Evolutionary conservation across 2,329 filamentous ascomycete species (phyloP).

Genomic region (Westerdykella aurantiaca): DNA sequence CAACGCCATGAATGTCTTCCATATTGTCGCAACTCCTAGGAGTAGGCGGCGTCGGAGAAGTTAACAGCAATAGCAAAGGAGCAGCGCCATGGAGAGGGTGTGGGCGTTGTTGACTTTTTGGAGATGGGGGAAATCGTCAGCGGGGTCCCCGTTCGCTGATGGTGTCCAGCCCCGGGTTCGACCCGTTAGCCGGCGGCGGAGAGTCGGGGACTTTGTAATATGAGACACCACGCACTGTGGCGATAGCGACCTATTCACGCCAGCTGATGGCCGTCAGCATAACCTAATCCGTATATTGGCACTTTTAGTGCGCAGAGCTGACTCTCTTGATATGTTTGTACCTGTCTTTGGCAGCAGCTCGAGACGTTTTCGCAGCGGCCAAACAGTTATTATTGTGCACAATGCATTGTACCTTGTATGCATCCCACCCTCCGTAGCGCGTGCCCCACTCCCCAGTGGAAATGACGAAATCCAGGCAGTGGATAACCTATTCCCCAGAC

Average conservation of each 20-base stretch:
- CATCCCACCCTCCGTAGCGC: too few species aligned
- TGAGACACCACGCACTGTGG: not conserved
- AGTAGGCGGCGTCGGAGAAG: slow-evolving; percentile 2
- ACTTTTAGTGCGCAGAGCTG: too few species aligned
- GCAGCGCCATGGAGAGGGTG: slow-evolving; percentile 22
- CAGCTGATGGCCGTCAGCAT: not conserved
- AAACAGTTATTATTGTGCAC: too few species aligned
- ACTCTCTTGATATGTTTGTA: too few species aligned
- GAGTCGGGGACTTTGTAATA: not conserved
- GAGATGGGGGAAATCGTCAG: slow-evolving; percentile 17
- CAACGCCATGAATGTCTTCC: slow-evolving; percentile 76
- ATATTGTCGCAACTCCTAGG: slow-evolving; percentile 41
- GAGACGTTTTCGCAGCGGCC: too few species aligned
- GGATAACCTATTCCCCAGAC: too few species aligned
- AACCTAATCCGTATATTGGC: too few species aligned
- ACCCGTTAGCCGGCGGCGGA: not conserved
- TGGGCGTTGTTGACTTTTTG: slow-evolving; percentile 4
- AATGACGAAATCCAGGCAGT: too few species aligned
- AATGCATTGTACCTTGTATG: too few species aligned
- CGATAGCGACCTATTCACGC: not conserved
- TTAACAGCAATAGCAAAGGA: slow-evolving; percentile 19
- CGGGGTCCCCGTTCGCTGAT: slow-evolving; percentile 17
- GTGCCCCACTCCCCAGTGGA: too few species aligned
- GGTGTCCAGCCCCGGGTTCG: not conserved
- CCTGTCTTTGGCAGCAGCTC: too few species aligned